Base-by-base conservation (phyloP, 2,329 filamentous ascomycete genomes). In the Aspergillus thermomutatus region DNA sequence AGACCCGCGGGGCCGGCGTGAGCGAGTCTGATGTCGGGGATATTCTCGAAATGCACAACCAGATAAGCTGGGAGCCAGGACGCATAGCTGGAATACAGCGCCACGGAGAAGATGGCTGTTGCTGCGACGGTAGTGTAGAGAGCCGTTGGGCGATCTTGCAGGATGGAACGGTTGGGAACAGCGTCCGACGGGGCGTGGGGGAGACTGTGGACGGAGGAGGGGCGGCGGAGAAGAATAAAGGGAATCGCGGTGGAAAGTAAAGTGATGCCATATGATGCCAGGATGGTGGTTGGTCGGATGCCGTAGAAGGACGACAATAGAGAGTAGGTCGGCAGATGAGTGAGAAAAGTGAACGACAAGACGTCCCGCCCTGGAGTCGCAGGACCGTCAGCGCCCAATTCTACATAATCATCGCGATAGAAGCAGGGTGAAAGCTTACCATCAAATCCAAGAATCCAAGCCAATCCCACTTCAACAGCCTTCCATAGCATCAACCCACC, bases 221-320 rank as follows among this genome's bases (percentile, higher is more conserved):
- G 78, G 4, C 84, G 82, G 51, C 91, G 89, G 54, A 96, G 79
- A 46, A 94, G 81, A 58, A 83, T 80, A 74, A 95, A 93, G 1
- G 92, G 91, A 27, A 90, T 69, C 45, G 87, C 86, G 45, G 85
- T 84, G 2, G 90, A 85, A 57, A 87, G 66, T 52, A 89, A 77
- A 65, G 92, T 89, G 66, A 93, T 88, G 34, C 77, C 72, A 51
- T 91, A 81, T 37, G 85, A 85, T 41, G 83, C 77, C 28, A 86
- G 67, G 21, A 87, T 81, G 0, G 88, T 87, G 53, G 78, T 73
- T 26, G 83, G 78, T 26, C 83, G 82, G 63, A 95, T 81, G 37
- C 80, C 75, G 81, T 95, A 96, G 78, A 95, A 96, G 52, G 86
- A 86, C 28, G 81, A 80, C 27, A 96, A 80, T 46, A 97, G 85